Evolutionary conservation across 2,329 filamentous ascomycete genomes (phyloP), one percentile per base, ranked within the genome.

Genomic region (Graphiopsis chlorocephala): DNA sequence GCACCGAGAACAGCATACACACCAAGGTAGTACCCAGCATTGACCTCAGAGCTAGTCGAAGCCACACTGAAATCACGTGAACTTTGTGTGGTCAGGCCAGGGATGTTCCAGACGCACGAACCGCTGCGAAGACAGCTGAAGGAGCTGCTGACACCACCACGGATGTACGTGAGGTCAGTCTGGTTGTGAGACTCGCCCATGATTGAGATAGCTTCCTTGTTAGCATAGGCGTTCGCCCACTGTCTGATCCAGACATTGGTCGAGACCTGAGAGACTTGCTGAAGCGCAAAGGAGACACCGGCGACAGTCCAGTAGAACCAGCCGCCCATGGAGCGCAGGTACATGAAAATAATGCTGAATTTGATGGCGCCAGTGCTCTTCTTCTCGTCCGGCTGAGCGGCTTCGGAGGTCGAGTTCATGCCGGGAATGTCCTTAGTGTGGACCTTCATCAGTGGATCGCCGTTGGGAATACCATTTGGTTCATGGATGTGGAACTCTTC

Each of bases 241-340:
- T 94, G 84, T 71, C 92, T 87, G 72, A 99, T 96, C 95, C 95
- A 99, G 59, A 97, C 79, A 72, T 95, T 97, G 38, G 93, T 96
- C 0, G 90, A 92, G 2, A 98, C 90, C 26, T 90, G 90, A 4
- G 90, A 90, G 35, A 97, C 76, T 75, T 99, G 95, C 75, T 97
- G 93, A 52, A 90, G 80, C 29, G 84, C 84, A 73, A 99, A 98
- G 42, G 93, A 88, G 4, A 88, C 70, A 15, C 88, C 79, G 23
- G 93, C 90, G 38, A 91, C 80, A 56, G 90, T 77, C 95, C 95
- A 99, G 80, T 96, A 99, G 84, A 92, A 93, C 92, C 93, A 97
- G 4, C 89, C 85, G n/a, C 95, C 95, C 95, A 99, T 99, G 68
- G 93, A 86, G 65, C 79, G 80, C 20, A 99, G 85, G 75, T 99